phyloP scores from a whole-genome alignment of 2,329 filamentous ascomycete species.

The Colletotrichum musae region DNA sequence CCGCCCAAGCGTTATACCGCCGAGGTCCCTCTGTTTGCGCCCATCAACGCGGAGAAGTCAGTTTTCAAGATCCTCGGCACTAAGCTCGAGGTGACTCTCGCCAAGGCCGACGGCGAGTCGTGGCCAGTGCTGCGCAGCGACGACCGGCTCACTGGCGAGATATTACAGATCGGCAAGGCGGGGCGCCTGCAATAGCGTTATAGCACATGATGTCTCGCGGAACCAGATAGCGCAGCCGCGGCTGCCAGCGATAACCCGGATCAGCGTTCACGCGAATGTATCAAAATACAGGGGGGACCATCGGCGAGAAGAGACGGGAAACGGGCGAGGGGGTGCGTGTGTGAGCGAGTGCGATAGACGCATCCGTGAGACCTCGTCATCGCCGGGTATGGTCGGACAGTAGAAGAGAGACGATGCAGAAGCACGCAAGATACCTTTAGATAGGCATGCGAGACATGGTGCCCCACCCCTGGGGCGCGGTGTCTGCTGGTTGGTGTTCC shows the following conservation, averaged over 20 bases:
- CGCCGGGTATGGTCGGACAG: conserved; percentile 2
- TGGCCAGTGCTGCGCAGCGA: conserved; percentile 90
- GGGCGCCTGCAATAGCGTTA: conserved; percentile 59
- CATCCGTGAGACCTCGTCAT: conserved; percentile 13
- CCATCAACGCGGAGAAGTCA: conserved; percentile 82
- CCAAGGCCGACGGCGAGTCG: conserved; percentile 79
- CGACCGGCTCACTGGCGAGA: conserved; percentile 78
- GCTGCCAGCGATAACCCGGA: conserved; percentile 1
- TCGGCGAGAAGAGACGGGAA: conserved; percentile 12
- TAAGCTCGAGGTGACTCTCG: conserved; percentile 86
- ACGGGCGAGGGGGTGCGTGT: background rate
- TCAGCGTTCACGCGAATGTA: conserved; percentile 14
- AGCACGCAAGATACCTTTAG: conserved; percentile 36
- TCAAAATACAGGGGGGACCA: background rate
- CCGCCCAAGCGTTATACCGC: conserved; percentile 83
- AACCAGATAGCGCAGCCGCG: too few relatives aligned
- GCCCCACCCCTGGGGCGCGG: conserved; percentile 26
- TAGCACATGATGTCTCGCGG: conserved; percentile 6
- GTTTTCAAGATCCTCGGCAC: conserved; percentile 87
- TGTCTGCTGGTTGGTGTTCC: conserved; percentile 21
- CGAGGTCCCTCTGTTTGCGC: conserved; percentile 80
- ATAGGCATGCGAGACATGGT: conserved; percentile 32
- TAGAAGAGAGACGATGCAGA: background rate
- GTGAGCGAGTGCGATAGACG: background rate
- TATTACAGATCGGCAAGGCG: conserved; percentile 90